Evolutionary conservation across 331 rosid genomes (phyloP).

Genomic region (Cydonia oblonga): DNA sequence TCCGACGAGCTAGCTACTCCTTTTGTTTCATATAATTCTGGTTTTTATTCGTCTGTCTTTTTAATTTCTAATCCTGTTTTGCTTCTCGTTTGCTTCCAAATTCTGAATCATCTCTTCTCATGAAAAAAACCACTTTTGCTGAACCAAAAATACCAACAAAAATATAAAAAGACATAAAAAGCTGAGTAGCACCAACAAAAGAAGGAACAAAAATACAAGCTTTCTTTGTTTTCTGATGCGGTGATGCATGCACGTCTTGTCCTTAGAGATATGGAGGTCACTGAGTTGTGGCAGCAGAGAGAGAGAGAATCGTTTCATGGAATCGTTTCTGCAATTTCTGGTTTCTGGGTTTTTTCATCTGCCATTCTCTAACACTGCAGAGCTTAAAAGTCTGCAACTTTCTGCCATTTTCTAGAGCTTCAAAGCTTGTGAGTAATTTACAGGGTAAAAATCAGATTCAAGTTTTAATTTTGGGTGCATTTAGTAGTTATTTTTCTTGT

Average conservation of each 20-base stretch:
- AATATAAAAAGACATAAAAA: slow-evolving; percentile 9
- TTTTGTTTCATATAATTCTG: background rate
- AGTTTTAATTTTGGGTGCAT: slow-evolving; percentile 9
- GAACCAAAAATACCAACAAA: slow-evolving; percentile 6
- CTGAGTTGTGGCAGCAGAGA: slow-evolving; percentile 19
- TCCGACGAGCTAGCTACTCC: too few species aligned
- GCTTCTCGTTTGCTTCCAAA: background rate
- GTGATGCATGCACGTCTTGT: slow-evolving; percentile 53
- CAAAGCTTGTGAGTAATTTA: background rate
- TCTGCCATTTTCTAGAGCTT: background rate
- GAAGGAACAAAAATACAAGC: slow-evolving; percentile 39
- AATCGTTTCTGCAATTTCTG: slow-evolving; percentile 14
- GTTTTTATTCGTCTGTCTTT: slow-evolving; percentile 2
- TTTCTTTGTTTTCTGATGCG: slow-evolving; percentile 23
- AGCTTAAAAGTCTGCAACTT: slow-evolving; percentile 4
- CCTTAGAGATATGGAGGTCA: slow-evolving; percentile 26
- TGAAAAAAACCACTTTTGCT: slow-evolving; percentile 3
- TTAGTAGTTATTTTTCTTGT: background rate
- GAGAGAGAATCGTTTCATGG: slow-evolving; percentile 8
- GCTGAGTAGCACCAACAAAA: slow-evolving; percentile 21
- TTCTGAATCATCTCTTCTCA: slow-evolving; percentile 2
- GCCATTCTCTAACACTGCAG: background rate
- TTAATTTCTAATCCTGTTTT: background rate
- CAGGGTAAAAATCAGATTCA: background rate
- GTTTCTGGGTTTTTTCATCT: slow-evolving; percentile 17